Base-by-base conservation (phyloP, 2,329 filamentous ascomycete genomes). In the Tothia fuscella region DNA sequence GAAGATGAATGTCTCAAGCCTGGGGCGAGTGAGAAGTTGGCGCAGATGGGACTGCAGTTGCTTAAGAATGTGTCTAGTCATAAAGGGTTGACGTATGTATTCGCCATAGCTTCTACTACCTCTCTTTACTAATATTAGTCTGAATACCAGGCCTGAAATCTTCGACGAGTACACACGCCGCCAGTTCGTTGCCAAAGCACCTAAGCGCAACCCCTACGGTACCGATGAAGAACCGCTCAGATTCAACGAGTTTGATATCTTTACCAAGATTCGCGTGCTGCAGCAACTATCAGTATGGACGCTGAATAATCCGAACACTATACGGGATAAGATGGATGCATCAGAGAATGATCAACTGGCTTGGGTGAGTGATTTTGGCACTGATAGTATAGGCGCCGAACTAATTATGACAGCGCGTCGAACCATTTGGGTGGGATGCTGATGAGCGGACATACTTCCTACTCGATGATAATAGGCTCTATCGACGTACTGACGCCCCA, bases 21-120 rank as follows among this genome's bases (percentile, higher is more conserved):
- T 14, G 64, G 65, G 14, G 69, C 77, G 24, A 93, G 88, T 1
- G 72, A 76, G 33, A 73, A 80, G 49, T 70, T 98, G 14, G 68
- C 81, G 46, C 77, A 89, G 43, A 85, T 96, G 51, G 89, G 86
- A 26, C 72, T 98, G 34, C 78, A 82, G 42, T 70, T 96, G 16
- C 76, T 96, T 46, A 95, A 95, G 71, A 87, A 82, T 57, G 80
- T 95, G 38, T 95, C 91, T 24, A 94, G 88, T 46, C 87, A 95
- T 66, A 81, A 88, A 49, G 88, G 88, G 48, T 68, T 96, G 36
- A 93, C 82, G 87, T 94, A 74, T 50, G 83, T 71, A 17, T 47
- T 3, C 14, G 26, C 19, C 32, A 13, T 21, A 38, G 38, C 19
- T 34, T 43, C 20, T 20, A 17, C 20, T 12, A 10, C 6, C 29